Evolutionary conservation across 768 basidiomycete species (phyloP).

Genomic region (Termitomyces sp.): DNA sequence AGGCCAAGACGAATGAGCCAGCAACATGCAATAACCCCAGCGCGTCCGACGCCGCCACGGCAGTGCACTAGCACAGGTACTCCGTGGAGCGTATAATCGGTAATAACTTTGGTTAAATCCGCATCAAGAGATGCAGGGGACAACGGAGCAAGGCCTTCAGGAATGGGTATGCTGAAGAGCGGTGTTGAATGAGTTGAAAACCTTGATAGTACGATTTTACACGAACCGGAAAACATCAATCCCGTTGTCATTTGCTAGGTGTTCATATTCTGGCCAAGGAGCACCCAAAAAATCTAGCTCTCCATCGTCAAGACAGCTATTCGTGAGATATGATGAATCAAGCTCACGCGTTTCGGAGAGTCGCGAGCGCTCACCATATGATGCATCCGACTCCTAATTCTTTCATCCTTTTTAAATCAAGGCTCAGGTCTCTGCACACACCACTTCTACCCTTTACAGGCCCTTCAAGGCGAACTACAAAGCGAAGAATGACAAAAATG

Average conservation of each 20-base stretch:
- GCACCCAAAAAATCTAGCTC: constrained; percentile 86
- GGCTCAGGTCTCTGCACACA: constrained; percentile 76
- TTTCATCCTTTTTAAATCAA: constrained; percentile 73
- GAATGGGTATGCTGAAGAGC: constrained; percentile 64
- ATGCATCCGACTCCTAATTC: constrained; percentile 72
- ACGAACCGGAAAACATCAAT: constrained; percentile 74
- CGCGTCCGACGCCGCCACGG: constrained; percentile 90
- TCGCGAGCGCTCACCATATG: constrained; percentile 54
- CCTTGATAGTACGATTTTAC: constrained; percentile 5
- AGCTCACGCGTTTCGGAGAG: not conserved
- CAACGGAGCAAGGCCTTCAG: constrained; percentile 83
- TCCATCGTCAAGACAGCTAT: constrained; percentile 77
- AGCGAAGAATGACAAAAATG: not conserved
- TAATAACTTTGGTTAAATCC: constrained; percentile 60
- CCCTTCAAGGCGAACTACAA: constrained; percentile 61
- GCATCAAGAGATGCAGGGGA: constrained; percentile 51
- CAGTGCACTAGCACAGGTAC: constrained; percentile 80
- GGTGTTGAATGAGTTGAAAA: not conserved
- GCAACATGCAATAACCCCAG: constrained; percentile 86
- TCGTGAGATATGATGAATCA: not conserved
- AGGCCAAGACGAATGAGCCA: constrained; percentile 92
- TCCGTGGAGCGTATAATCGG: constrained; percentile 68
- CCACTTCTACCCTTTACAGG: constrained; percentile 74
- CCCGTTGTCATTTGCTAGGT: constrained; percentile 52
- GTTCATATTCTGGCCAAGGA: constrained; percentile 74